phyloP scores from a whole-genome alignment of 495 filamentous ascomycete species.

The Aspergillus bridgeri region DNA sequence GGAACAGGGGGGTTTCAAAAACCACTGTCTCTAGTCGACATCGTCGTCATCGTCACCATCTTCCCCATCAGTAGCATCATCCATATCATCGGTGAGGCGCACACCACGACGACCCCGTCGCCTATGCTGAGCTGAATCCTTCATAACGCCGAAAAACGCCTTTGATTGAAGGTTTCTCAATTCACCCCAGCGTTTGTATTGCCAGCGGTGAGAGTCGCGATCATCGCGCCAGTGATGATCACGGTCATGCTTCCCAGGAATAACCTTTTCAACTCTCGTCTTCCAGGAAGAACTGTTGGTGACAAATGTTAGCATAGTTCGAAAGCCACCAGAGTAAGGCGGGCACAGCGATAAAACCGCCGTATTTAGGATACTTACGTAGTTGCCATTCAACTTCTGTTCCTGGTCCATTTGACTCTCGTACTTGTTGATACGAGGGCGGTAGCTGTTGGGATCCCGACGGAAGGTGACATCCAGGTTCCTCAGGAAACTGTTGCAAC shows the following conservation, averaged over 20 bases:
- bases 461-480: constrained; percentile 97
- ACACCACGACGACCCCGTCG: constrained; percentile 23
- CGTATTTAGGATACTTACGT: constrained; percentile 52
- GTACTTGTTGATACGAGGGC: constrained; percentile 96
- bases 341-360: not conserved
- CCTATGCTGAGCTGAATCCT: constrained; percentile 36
- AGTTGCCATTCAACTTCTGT: constrained; percentile 91
- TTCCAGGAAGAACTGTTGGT: constrained; percentile 76
- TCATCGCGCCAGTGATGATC: constrained; percentile 39
- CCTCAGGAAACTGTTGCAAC: constrained; percentile 95
- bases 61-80: constrained; percentile 43
- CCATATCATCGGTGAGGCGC: constrained; percentile 37
- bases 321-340: not conserved
- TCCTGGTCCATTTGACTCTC: constrained; percentile 95
- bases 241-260: constrained; percentile 46
- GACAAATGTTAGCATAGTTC: constrained; percentile 1
- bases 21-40: constrained; percentile 27
- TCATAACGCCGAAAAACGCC: constrained; percentile 45
- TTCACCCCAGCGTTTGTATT: constrained; percentile 31
- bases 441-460: constrained; percentile 91
- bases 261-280: constrained; percentile 76
- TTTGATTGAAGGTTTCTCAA: constrained; percentile 35
- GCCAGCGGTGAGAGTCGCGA: constrained; percentile 41
- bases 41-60: constrained; percentile 50
- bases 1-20: constrained; percentile 23